Percentiles rank a stretch among this genome's conserved stretches.
These are phyloP conservation scores for Eucalyptus pumila DNA, from an alignment of 345 rosid species.

Conservation along the genomic window DNA sequence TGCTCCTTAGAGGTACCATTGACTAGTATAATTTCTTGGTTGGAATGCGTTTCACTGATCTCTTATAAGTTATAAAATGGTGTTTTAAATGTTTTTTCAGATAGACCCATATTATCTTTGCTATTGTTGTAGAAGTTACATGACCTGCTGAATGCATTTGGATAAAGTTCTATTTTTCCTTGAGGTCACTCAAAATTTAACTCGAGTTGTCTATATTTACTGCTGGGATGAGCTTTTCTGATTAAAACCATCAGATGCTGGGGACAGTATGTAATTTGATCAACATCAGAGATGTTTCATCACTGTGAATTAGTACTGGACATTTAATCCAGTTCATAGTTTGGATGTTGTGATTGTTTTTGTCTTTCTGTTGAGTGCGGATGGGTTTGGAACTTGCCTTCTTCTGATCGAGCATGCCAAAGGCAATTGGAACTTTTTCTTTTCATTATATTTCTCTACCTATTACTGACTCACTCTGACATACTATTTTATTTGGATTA, in stretches of 20 bases:
- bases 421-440: neutral
- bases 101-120: neutral
- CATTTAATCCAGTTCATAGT: neutral
- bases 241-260: neutral
- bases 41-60: neutral
- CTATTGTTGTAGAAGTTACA: neutral
- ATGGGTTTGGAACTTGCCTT: neutral
- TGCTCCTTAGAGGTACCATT: conserved; percentile 79
- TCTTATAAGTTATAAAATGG: neutral
- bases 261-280: neutral
- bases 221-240: neutral
- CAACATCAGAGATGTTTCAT: neutral
- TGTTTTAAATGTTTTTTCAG: neutral
- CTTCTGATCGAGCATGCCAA: neutral
- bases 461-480: neutral
- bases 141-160: neutral
- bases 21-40: neutral
- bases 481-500: neutral
- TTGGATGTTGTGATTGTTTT: neutral
- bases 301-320: neutral
- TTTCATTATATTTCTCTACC: neutral
- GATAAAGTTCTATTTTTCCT: neutral
- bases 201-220: neutral
- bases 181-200: neutral
- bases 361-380: neutral